Base-by-base conservation (phyloP, 148 eudicot genomes). In the Fagopyrum homotropicum region DNA sequence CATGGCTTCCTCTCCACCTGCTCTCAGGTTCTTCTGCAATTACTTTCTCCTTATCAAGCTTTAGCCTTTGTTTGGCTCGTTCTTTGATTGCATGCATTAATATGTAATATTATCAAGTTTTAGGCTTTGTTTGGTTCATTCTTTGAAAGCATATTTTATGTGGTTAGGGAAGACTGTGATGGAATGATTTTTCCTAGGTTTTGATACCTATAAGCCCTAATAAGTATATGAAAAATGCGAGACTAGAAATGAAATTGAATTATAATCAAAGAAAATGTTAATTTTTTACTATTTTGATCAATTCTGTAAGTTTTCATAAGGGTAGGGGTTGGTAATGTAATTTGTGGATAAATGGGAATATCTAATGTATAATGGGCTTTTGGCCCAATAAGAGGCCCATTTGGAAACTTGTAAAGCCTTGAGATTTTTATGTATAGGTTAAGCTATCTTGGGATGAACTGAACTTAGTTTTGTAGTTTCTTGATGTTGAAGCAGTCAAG, bases 401-500 rank as follows among this genome's bases (percentile, higher is more conserved):
- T 61, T 40, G 68, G 68, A 49, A 49, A 49, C 52, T 49, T 8
- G 52, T 49, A 49, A 10, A 49, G 14, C 52, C 52, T 10, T 9
- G 12, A 2, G 10, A 9, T 2, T 49, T 22, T 22, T 22, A 22
- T 22, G 26, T 22, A 22, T 22, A 22, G 26, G 26, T 22, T 22
- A 22, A 22, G 26, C 26, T 49, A 51, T 7, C 17, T 19, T 17
- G 1, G 29, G 30, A 57, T 17, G 29, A 57, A 66, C 70, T 40
- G 43, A 66, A 66, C 19, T 10, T 2, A 35, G 1, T 66, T 61
- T 66, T 66, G 17, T 12, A 30, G 12, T 35, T 64, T 64, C 45
- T 66, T 14, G 7, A 66, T 66, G 45, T 72, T 44, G 22, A 44
- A 81, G 80, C 86, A 88, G 88, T 77, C 92, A 86, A 79, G 92